A percentile compares a stretch with the other conserved stretches of the same genome.
Conservation (phyloP, 805 yeast genomes). For the Hanseniaspora jakobsenii region DNA sequence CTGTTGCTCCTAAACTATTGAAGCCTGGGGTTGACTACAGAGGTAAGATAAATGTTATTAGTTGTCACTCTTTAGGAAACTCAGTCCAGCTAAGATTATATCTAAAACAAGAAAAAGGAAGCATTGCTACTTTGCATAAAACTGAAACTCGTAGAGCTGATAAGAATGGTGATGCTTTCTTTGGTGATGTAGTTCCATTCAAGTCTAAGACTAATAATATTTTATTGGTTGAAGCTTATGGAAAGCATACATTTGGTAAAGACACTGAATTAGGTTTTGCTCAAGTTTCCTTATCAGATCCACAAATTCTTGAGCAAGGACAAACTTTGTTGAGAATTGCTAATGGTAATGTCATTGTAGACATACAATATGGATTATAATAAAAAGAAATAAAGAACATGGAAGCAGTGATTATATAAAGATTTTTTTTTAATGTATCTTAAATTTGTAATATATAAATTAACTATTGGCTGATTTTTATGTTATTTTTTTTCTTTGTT, state of each 20-base stretch:
- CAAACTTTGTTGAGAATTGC: conserved; percentile 25
- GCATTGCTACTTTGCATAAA: conserved; percentile 46
- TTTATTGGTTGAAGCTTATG: conserved; percentile 47
- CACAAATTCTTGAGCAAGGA: conserved; percentile 25
- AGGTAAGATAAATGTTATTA: conserved; percentile 18
- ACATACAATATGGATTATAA: conserved; percentile 22
- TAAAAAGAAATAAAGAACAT: too few species aligned
- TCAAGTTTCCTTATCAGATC: conserved; percentile 39
- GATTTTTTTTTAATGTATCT: background rate
- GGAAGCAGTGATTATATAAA: too few species aligned
- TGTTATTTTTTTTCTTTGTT: too few species aligned
- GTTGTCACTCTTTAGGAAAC: conserved; percentile 30
- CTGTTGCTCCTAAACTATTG: conserved; percentile 18
- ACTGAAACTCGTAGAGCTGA: conserved; percentile 47
- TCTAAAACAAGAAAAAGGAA: conserved; percentile 33
- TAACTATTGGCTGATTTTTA: too few species aligned
- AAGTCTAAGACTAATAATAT: conserved; percentile 51
- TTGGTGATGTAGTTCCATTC: conserved; percentile 58
- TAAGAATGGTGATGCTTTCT: conserved; percentile 35
- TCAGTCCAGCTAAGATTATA: conserved; percentile 43
- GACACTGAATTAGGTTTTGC: conserved; percentile 52
- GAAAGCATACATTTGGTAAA: conserved; percentile 64
- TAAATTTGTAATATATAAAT: too few species aligned
- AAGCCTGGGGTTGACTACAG: conserved; percentile 19
- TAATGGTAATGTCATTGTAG: conserved; percentile 25